Evolutionary conservation across 352 stramenopile genomes (phyloP).

Genomic region (Phytophthora tubulina): DNA sequence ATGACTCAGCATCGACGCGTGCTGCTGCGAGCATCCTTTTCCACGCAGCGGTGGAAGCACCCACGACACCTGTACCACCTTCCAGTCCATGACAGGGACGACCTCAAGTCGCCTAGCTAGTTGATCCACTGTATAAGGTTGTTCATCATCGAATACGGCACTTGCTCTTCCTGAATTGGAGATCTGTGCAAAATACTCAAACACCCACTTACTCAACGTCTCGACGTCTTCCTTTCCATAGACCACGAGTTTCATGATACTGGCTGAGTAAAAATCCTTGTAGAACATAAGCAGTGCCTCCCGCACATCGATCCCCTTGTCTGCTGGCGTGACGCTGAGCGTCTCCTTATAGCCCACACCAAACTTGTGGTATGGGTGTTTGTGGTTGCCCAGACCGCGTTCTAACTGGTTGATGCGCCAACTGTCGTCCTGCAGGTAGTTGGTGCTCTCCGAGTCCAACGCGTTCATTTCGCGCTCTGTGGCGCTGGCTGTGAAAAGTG

Average conservation of each 20-base stretch:
- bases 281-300: slow-evolving; percentile 87
- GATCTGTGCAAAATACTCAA: slow-evolving; percentile 79
- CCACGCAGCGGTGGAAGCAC: slow-evolving; percentile 49
- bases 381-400: slow-evolving; percentile 62
- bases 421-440: slow-evolving; percentile 95
- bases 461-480: slow-evolving; percentile 95
- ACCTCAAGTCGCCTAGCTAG: slow-evolving; percentile 55
- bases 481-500: slow-evolving; percentile 90
- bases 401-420: slow-evolving; percentile 82
- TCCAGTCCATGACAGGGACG: slow-evolving; percentile 68
- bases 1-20: slow-evolving; percentile 86
- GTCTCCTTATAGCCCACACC: slow-evolving; percentile 88
- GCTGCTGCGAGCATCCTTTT: slow-evolving; percentile 48
- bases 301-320: slow-evolving; percentile 63
- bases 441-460: slow-evolving; percentile 97
- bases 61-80: slow-evolving; percentile 75
- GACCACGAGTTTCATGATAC: slow-evolving; percentile 89
- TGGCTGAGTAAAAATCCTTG: slow-evolving; percentile 86
- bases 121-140: slow-evolving; percentile 52
- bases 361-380: slow-evolving; percentile 89
- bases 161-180: slow-evolving; percentile 60
- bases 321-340: slow-evolving; percentile 46
- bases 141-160: slow-evolving; percentile 50
- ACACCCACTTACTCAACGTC: slow-evolving; percentile 79
- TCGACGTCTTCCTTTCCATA: slow-evolving; percentile 87